Conservation (phyloP, 805 yeast genomes). For the Metschnikowia henanensis region DNA sequence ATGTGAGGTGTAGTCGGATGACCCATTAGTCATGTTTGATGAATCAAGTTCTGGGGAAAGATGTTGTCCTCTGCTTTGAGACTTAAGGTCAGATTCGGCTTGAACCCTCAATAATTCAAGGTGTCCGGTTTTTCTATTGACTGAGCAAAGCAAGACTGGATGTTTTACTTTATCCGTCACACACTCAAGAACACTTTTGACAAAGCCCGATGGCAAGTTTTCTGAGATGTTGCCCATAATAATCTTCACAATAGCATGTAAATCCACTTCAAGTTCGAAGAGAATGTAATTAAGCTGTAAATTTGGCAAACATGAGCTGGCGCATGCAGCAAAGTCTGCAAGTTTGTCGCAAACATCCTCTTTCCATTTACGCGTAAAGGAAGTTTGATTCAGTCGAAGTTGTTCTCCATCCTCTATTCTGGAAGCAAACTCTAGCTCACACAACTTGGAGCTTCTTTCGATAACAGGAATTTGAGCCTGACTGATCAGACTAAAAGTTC, state of each 20-base stretch:
- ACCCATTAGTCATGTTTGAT: not conserved
- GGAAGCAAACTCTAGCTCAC: not conserved
- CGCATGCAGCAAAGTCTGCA: conserved; percentile 24
- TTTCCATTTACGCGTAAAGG: conserved; percentile 35
- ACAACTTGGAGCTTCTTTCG: conserved; percentile 5
- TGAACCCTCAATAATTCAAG: conserved; percentile 35
- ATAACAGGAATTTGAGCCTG: conserved; percentile 13
- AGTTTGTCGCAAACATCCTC: conserved; percentile 26
- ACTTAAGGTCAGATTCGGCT: conserved; percentile 24
- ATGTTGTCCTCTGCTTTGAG: not conserved
- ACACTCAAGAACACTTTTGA: not conserved
- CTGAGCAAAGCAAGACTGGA: conserved; percentile 31
- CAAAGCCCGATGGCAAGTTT: not conserved
- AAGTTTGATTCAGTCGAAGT: conserved; percentile 6
- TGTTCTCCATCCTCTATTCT: conserved; percentile 1
- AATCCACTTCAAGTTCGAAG: conserved; percentile 34
- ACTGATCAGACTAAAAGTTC: conserved; percentile 19
- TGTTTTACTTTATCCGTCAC: conserved; percentile 1
- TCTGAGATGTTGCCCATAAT: not conserved
- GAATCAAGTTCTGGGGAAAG: not conserved
- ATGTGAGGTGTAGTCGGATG: not conserved
- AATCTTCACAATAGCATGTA: conserved; percentile 22
- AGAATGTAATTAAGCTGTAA: conserved; percentile 39
- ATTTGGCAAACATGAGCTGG: conserved; percentile 31
- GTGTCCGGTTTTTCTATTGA: conserved; percentile 37